Conservation (phyloP, 306 rosid genomes). For the Macrotyloma uniflorum region DNA sequence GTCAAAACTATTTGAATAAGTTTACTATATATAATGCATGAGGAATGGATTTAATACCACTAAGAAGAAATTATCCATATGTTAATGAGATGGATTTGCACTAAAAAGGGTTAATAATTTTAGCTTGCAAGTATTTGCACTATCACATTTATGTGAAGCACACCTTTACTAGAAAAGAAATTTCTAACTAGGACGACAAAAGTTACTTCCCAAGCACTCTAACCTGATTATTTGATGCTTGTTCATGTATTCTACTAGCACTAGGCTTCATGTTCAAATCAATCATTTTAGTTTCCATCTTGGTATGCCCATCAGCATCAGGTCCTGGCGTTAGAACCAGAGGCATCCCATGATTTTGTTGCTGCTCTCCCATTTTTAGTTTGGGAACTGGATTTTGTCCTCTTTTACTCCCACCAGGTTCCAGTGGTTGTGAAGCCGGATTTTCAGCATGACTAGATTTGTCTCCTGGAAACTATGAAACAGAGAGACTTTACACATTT, state of each 20-base stretch:
- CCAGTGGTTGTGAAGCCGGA: slow-evolving; percentile 48
- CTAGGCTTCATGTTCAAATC: slow-evolving; percentile 95
- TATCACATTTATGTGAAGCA: background rate
- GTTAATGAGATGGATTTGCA: background rate
- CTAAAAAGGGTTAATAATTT: background rate
- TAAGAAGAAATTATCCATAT: background rate
- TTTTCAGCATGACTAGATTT: slow-evolving; percentile 59
- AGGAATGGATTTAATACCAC: slow-evolving; percentile 20
- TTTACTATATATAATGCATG: slow-evolving; percentile 5
- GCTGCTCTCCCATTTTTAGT: slow-evolving; percentile 60
- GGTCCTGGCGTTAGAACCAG: slow-evolving; percentile 48
- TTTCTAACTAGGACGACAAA: slow-evolving; percentile 3
- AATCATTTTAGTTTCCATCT: slow-evolving; percentile 79
- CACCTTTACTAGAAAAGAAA: background rate
- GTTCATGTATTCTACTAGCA: slow-evolving; percentile 82
- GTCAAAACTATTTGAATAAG: background rate
- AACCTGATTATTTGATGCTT: slow-evolving; percentile 88
- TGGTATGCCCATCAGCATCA: slow-evolving; percentile 63
- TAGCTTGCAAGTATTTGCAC: background rate
- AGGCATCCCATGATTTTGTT: slow-evolving; percentile 67
- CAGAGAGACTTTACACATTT: slow-evolving; percentile 36
- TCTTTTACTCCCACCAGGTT: slow-evolving; percentile 56
- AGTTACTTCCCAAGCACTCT: slow-evolving; percentile 12
- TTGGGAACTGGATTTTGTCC: slow-evolving; percentile 60
- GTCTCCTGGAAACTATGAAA: slow-evolving; percentile 90